Conservation (phyloP, 192 early-diverging fungal species). For the Rhizoclosmatium sp. region DNA sequence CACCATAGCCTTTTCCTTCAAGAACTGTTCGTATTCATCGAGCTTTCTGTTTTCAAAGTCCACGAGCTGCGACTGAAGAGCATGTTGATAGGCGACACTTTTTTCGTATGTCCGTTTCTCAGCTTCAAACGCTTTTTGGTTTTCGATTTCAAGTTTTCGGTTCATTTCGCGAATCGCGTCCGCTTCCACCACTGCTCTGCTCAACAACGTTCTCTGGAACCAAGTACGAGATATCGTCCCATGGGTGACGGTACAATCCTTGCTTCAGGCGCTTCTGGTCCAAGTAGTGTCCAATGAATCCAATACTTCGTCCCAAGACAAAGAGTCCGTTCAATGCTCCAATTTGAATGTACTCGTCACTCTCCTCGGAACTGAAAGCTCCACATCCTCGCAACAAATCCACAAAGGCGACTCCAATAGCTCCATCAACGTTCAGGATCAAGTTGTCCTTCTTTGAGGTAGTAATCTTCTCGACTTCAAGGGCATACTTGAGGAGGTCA, state of each 20-base stretch:
- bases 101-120: conserved; percentile 49
- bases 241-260: conserved; percentile 96
- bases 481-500: conserved; percentile 92
- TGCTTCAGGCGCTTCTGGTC: conserved; percentile 99
- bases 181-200: conserved; percentile 22
- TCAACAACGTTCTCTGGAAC: conserved; percentile 31
- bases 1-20: conserved; percentile 69
- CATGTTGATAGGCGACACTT: conserved; percentile 53
- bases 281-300: conserved; percentile 97
- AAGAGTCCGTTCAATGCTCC: conserved; percentile 97
- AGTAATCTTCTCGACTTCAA: conserved; percentile 93
- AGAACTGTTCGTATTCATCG: conserved; percentile 62
- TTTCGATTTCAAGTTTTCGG: conserved; percentile 40
- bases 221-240: conserved; percentile 96
- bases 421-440: conserved; percentile 85
- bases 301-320: conserved; percentile 92
- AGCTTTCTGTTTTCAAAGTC: conserved; percentile 55
- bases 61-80: conserved; percentile 58
- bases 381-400: conserved; percentile 91
- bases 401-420: conserved; percentile 94
- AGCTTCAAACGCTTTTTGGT: conserved; percentile 51
- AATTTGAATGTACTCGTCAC: conserved; percentile 93
- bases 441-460: conserved; percentile 97
- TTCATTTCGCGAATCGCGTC: conserved; percentile 52
- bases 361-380: conserved; percentile 92